These are phyloP conservation scores for Russula abietina DNA, from an alignment of 768 basidiomycete genomes.

Conservation along the genomic window DNA sequence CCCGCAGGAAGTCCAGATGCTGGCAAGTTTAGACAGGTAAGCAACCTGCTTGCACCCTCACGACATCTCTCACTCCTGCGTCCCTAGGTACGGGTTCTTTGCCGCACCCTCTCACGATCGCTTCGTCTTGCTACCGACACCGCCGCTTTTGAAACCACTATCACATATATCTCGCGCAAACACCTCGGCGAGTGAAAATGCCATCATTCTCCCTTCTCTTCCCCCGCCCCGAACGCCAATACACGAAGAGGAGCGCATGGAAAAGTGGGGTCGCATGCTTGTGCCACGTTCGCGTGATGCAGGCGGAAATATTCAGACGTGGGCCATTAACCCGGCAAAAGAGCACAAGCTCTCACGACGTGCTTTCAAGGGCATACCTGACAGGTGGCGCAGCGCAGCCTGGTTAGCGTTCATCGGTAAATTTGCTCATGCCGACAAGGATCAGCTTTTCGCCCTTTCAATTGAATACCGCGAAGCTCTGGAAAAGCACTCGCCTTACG, in stretches of 20 bases:
- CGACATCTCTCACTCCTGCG: not conserved
- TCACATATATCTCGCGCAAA: slow-evolving; percentile 34
- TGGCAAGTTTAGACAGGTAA: slow-evolving; percentile 83
- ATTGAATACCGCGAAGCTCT: slow-evolving; percentile 55
- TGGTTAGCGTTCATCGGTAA: slow-evolving; percentile 79
- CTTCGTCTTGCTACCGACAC: slow-evolving; percentile 60
- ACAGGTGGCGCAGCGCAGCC: slow-evolving; percentile 88
- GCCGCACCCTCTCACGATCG: slow-evolving; percentile 75
- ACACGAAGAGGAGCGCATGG: slow-evolving; percentile 72
- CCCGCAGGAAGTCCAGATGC: slow-evolving; percentile 64
- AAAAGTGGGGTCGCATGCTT: slow-evolving; percentile 94
- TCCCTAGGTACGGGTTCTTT: slow-evolving; percentile 86
- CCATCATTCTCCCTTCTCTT: slow-evolving; percentile 42
- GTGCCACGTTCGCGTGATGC: slow-evolving; percentile 57
- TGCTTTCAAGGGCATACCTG: slow-evolving; percentile 93
- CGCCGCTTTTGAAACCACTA: slow-evolving; percentile 57
- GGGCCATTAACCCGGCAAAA: slow-evolving; percentile 63
- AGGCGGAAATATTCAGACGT: slow-evolving; percentile 71
- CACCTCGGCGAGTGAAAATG: slow-evolving; percentile 40
- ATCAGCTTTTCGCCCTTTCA: slow-evolving; percentile 41
- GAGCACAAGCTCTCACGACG: slow-evolving; percentile 64
- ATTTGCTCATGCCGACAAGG: slow-evolving; percentile 42
- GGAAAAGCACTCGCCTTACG: slow-evolving; percentile 80
- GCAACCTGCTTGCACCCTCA: slow-evolving; percentile 27
- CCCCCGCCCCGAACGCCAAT: slow-evolving; percentile 39